Evolutionary conservation across 2,329 filamentous ascomycete genomes (phyloP), one percentile per base, ranked within the genome.

Genomic region (Stylonectria norvegica): DNA sequence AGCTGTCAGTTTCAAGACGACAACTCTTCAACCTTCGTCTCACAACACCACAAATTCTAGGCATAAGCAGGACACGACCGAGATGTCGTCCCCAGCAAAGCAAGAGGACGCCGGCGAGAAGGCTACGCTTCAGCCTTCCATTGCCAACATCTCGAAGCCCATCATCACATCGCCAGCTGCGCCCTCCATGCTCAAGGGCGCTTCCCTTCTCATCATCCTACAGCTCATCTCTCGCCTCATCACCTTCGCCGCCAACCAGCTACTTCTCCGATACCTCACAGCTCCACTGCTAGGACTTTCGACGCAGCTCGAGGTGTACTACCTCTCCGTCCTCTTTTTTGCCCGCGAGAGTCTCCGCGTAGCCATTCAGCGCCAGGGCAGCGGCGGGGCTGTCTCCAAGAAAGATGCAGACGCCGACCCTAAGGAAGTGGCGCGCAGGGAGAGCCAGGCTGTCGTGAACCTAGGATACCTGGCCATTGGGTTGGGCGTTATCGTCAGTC

Each of bases 251-350:
- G 86, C 93, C 60, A 98, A 97, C 67, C 91, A 98, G 64, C 64
- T 95, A 25, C 78, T 98, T 20, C 76, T 98, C 6, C 87, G 91
- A 23, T 91, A 86, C 61, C 71, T 97, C 31, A 95, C 89, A 1
- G 90, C 93, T 0, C 78, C 85, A 43, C 75, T 94, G 0, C 77
- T 98, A 1, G 93, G 91, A 5, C 74, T 95, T 5, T 85, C 90
- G 2, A 85, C 90, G 0, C 93, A 96, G 63, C 76, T 98, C 3
- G 93, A 98, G 57, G 81, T 97, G 1, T 96, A 90, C 63, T 90
- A 91, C 44, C 85, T 95, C 31, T 89, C 89, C 0, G 83, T 94
- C n/a, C 75, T 98, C 1, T 96, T 95, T 65, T 97, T 98, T 58
- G 86, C 93, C 0, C 79, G 93, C 27, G 93, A 98, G 66, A 91